Base-by-base conservation (phyloP, 1,284 basidiomycete species). In the Fomitopsis pinicola region DNA sequence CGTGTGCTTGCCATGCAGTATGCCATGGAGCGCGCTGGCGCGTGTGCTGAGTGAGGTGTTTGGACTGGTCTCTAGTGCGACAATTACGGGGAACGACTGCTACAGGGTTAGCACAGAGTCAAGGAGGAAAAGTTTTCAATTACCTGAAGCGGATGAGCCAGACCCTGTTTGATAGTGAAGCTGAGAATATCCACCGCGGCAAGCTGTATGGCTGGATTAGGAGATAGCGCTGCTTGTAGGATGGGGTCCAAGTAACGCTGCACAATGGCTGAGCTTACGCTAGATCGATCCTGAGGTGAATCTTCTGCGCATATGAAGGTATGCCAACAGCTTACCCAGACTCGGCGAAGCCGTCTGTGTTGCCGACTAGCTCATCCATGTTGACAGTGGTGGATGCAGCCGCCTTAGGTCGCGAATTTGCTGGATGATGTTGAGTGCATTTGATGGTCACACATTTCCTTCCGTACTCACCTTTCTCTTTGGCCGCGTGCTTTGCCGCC, bases 291-390 rank as follows among this genome's bases (percentile, higher is more conserved):
- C 38, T 38, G 22, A 56, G 7, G 3, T 42, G 5, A 36, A 42
- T 33, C n/a, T 14, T 42, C 17, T 46, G 42, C 60, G 57, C 59
- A 44, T 22, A 48, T 40, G 30, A 33, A 33, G 8, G 14, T 30
- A 33, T 10, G 8, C 10, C 19, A 0, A 22, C 56, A 71, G 70
- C 84, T 67, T 74, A 97, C 95, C 91, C 94, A 19, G 97, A 97
- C 69, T 99, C 97, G 0, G 95, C 94, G 72, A 98, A 95, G 0
- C 89, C 92, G 67, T 94, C 91, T 0, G 94, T 94, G 68, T 96
- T 96, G 2, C 97, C 97, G 8, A 98, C 92, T 2, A 99, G 80
- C 68, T 98, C 92, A 1, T 91, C 88, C 86, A 98, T 94, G 69
- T 95, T 89, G 44, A 94, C 86, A 30, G 82, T 79, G n/a, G 77